Evolutionary conservation across 306 rosid species (phyloP).

Genomic region (Dryas drummondii): DNA sequence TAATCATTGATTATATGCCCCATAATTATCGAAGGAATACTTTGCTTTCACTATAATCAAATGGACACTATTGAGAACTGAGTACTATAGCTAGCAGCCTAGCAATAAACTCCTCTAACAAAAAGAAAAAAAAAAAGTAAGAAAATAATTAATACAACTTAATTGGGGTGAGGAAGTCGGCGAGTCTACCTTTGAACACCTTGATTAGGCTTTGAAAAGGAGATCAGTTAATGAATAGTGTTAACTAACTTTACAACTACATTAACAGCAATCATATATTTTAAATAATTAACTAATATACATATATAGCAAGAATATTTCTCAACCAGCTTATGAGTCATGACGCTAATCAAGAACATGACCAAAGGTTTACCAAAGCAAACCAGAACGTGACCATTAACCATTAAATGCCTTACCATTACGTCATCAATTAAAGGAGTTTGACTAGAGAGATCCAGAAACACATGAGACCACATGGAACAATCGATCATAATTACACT

Average conservation of each 20-base stretch:
- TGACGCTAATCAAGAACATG: slow-evolving; percentile 46
- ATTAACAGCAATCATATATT: slow-evolving; percentile 33
- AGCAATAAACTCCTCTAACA: background rate
- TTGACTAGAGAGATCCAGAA: slow-evolving; percentile 38
- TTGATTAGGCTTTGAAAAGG: background rate
- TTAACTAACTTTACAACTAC: slow-evolving; percentile 47
- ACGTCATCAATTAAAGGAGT: slow-evolving; percentile 28
- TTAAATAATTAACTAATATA: background rate
- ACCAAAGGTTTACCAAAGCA: slow-evolving; percentile 41
- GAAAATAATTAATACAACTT: background rate
- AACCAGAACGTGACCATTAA: slow-evolving; percentile 46
- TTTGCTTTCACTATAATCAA: background rate
- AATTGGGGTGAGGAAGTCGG: background rate
- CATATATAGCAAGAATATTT: slow-evolving; percentile 10
- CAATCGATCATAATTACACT: slow-evolving; percentile 10
- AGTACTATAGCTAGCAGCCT: background rate
- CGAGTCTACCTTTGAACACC: background rate
- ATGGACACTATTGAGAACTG: background rate
- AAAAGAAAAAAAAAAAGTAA: background rate
- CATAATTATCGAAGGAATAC: too few species aligned
- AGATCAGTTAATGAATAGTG: background rate
- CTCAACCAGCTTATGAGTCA: slow-evolving; percentile 23
- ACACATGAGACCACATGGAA: slow-evolving; percentile 78
- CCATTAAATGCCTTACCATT: slow-evolving; percentile 35
- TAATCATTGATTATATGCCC: too few species aligned